phyloP scores from a whole-genome alignment of 495 filamentous ascomycete species.

The Xylaria castorea region DNA sequence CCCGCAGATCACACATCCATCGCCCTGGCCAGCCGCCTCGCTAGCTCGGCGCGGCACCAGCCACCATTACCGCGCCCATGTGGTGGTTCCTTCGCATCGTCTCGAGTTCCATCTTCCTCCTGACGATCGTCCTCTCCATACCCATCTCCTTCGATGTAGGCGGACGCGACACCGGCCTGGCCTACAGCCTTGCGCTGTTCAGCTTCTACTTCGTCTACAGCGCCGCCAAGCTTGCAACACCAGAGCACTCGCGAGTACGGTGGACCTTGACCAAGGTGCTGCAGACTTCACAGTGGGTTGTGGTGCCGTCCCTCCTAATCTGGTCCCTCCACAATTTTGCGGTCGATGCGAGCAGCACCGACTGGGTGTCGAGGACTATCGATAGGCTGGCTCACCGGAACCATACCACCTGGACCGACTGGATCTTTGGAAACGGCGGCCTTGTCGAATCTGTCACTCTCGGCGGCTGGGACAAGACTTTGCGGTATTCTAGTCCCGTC shows the following conservation, averaged over 20 bases:
- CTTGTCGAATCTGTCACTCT: constrained; percentile 78
- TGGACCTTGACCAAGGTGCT: constrained; percentile 69
- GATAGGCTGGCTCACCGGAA: constrained; percentile 64
- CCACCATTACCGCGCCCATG: constrained; percentile 53
- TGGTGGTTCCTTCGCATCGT: constrained; percentile 77
- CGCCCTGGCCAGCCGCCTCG: constrained; percentile 43
- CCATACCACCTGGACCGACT: constrained; percentile 70
- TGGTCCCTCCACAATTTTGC: constrained; percentile 95
- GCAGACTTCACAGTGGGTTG: constrained; percentile 80
- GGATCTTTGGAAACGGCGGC: constrained; percentile 83
- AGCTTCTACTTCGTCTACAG: constrained; percentile 91
- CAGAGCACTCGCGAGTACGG: constrained; percentile 77
- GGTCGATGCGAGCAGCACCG: constrained; percentile 75
- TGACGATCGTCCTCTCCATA: constrained; percentile 88
- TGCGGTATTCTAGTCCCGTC: constrained; percentile 92
- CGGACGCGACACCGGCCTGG: constrained; percentile 89
- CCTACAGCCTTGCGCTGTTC: constrained; percentile 86
- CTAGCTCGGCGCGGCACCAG: constrained; percentile 44
- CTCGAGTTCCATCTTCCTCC: constrained; percentile 80
- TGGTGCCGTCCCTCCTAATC: constrained; percentile 82
- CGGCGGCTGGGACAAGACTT: constrained; percentile 85
- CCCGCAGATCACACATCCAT: constrained; percentile 13
- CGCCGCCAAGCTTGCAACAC: constrained; percentile 77
- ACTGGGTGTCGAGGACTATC: constrained; percentile 84
- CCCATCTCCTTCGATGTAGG: constrained; percentile 97